These are phyloP conservation scores for Gelatoporia subvermispora DNA, from an alignment of 768 basidiomycete species.

Conservation along the genomic window DNA sequence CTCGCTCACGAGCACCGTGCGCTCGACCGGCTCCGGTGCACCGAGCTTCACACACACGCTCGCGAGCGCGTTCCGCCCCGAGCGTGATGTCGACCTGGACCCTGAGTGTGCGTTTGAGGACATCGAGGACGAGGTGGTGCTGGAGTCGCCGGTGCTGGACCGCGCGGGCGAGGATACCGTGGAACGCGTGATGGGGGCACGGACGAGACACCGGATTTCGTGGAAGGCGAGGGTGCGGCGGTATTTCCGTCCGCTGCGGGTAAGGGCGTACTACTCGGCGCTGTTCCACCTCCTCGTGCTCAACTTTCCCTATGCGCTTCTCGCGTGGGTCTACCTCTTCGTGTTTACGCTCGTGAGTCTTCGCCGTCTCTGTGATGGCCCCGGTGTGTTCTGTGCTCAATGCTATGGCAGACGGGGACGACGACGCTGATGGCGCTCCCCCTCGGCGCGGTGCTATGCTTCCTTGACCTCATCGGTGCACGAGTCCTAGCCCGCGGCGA, in stretches of 20 bases:
- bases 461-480: conserved; percentile 72
- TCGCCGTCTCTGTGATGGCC: not conserved
- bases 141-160: conserved; percentile 9
- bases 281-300: conserved; percentile 65
- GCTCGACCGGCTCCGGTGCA: conserved; percentile 43
- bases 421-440: conserved; percentile 77
- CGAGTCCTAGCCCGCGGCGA: conserved; percentile 68
- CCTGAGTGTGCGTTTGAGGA: conserved; percentile 27
- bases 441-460: conserved; percentile 72
- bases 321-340: conserved; percentile 77
- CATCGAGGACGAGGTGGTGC: conserved; percentile 13
- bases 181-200: no score
- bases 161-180: conserved; percentile 5
- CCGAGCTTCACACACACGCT: conserved; percentile 69
- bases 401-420: conserved; percentile 59
- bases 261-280: conserved; percentile 55
- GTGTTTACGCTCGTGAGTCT: conserved; percentile 66
- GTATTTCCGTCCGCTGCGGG: conserved; percentile 63
- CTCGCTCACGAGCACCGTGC: conserved; percentile 51
- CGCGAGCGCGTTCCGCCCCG: conserved; percentile 59
- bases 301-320: conserved; percentile 75
- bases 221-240: conserved; percentile 36
- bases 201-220: conserved; percentile 2
- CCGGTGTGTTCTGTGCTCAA: conserved; percentile 1
- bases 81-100: conserved; percentile 40